Conservation (phyloP, 495 filamentous ascomycete species). For the Cercophora scortea region DNA sequence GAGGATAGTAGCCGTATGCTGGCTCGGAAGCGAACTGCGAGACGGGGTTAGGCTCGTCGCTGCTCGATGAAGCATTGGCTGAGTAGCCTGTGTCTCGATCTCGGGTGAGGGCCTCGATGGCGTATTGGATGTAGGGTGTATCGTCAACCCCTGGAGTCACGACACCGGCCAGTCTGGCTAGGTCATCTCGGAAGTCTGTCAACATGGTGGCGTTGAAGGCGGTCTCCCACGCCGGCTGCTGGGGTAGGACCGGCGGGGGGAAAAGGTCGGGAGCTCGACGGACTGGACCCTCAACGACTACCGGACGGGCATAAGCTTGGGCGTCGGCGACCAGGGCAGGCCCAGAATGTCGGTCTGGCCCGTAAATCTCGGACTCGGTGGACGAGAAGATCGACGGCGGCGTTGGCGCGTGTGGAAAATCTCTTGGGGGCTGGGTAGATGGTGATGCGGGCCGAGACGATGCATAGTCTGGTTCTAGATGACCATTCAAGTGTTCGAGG, state of each 20-base stretch:
- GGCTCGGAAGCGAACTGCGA: constrained; percentile 2
- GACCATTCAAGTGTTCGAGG: not conserved
- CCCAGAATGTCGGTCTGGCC: constrained; percentile 24
- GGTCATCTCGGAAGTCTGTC: constrained; percentile 34
- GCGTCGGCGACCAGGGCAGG: constrained; percentile 14
- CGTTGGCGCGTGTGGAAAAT: constrained; percentile 26
- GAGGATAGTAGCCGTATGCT: constrained; percentile 1
- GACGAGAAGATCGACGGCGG: constrained; percentile 12
- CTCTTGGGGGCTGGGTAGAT: constrained; percentile 13
- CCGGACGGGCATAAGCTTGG: constrained; percentile 21
- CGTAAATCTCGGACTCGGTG: constrained; percentile 29
- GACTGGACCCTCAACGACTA: constrained; percentile 19
- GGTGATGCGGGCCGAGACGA: constrained; percentile 10
- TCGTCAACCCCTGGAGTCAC: constrained; percentile 43
- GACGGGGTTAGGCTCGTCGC: constrained; percentile 8
- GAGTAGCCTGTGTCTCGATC: constrained; percentile 24
- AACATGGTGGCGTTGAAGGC: constrained; percentile 20
- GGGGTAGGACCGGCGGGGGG: not conserved
- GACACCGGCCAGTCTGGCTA: constrained; percentile 33
- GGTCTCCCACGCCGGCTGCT: constrained; percentile 20
- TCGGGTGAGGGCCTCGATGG: constrained; percentile 37
- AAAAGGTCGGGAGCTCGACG: constrained; percentile 14
- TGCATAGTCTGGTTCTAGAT: not conserved
- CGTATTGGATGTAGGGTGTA: constrained; percentile 39
- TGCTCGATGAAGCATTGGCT: constrained; percentile 18